Conservation (phyloP, 257 asterid genomes). For the Henckelia pumila region DNA sequence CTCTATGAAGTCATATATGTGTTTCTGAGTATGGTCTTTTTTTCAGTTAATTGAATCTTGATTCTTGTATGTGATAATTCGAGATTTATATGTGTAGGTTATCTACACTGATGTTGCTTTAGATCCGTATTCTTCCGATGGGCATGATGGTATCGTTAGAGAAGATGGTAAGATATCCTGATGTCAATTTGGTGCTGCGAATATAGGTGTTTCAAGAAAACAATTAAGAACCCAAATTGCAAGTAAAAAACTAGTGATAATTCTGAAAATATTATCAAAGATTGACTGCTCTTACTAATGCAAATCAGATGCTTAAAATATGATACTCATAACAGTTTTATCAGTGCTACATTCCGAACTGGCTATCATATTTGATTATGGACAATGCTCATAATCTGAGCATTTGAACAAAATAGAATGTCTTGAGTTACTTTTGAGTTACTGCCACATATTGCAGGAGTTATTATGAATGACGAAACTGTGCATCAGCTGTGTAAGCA, state of each 20-base stretch:
- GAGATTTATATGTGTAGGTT: constrained; percentile 39
- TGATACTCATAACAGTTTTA: not conserved
- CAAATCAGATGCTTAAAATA: not conserved
- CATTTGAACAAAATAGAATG: not conserved
- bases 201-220: not conserved
- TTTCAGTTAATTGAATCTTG: not conserved
- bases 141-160: constrained; percentile 97
- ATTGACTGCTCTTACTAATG: not conserved
- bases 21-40: constrained; percentile 4
- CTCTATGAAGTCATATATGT: constrained; percentile 1
- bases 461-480: constrained; percentile 93
- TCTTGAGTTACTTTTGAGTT: constrained; percentile 11
- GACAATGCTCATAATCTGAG: not conserved
- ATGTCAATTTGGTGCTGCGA: not conserved
- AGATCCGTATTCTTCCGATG: constrained; percentile 97
- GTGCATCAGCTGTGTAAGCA: constrained; percentile 93
- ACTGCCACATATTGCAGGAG: constrained; percentile 63
- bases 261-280: not conserved
- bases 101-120: constrained; percentile 94
- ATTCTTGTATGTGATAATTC: constrained; percentile 16
- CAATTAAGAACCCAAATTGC: not conserved
- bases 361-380: not conserved
- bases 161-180: constrained; percentile 73
- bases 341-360: not conserved
- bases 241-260: not conserved